These are phyloP conservation scores for Sporothrix euskadiensis DNA, from an alignment of 2,329 filamentous ascomycete genomes.

Conservation along the genomic window DNA sequence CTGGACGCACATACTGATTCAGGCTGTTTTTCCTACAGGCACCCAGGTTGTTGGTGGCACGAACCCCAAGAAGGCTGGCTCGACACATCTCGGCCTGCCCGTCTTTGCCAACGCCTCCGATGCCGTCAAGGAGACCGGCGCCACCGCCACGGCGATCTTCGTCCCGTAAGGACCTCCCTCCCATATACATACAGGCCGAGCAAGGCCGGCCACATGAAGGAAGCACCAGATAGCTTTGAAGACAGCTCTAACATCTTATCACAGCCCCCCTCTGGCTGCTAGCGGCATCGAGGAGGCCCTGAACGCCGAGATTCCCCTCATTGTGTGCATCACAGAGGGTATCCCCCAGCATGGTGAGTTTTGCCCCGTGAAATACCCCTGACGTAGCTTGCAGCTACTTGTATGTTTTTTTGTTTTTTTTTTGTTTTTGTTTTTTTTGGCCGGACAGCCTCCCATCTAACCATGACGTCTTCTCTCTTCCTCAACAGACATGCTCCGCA, in stretches of 20 bases:
- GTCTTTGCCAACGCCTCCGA: constrained; percentile 90
- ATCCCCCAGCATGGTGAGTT: constrained; percentile 92
- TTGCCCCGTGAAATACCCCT: not conserved
- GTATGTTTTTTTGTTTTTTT: not conserved
- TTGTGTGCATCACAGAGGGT: constrained; percentile 97
- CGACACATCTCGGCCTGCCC: constrained; percentile 83
- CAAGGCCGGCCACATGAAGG: too few species aligned
- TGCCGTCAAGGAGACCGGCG: constrained; percentile 85
- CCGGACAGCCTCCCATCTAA: constrained; percentile 14
- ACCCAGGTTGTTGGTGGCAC: constrained; percentile 98
- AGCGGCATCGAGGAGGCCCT: constrained; percentile 97
- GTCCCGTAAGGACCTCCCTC: constrained; percentile 67
- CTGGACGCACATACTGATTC: not conserved
- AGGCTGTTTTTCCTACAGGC: constrained; percentile 53
- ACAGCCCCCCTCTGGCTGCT: constrained; percentile 83
- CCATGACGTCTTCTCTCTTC: constrained; percentile 6
- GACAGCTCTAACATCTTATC: constrained; percentile 23
- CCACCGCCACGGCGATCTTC: constrained; percentile 91
- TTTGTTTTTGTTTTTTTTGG: too few species aligned
- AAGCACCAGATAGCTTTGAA: not conserved
- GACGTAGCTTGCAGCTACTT: not conserved
- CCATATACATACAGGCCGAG: not conserved
- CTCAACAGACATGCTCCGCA: constrained; percentile 88
- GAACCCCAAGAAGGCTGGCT: constrained; percentile 97
- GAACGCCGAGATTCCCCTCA: constrained; percentile 85